These are phyloP conservation scores for Carnegiea gigantea DNA, from an alignment of 179 eudicot species.

Conservation along the genomic window DNA sequence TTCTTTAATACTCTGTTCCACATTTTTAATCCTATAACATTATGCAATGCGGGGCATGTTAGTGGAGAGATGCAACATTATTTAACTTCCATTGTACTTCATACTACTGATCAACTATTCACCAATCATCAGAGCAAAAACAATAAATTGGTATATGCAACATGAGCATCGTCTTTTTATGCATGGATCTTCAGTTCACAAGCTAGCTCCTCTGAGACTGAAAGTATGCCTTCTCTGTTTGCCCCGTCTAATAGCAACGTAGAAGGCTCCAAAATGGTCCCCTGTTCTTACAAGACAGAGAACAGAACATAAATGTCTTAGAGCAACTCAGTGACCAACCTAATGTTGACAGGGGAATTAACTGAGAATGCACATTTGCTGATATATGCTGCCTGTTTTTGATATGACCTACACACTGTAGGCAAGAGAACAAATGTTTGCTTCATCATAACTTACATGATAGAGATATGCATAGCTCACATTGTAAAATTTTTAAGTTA, in stretches of 20 bases:
- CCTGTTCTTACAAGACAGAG: background rate
- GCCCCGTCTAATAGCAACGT: background rate
- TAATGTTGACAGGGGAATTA: background rate
- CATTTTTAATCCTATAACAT: no score
- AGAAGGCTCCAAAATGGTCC: background rate
- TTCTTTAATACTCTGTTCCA: no score
- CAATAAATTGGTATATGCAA: background rate
- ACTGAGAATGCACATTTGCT: background rate
- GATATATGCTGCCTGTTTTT: background rate
- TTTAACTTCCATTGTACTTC: no score
- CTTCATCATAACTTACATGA: background rate
- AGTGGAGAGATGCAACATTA: no score
- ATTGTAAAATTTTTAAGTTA: no score
- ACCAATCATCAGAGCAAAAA: no score
- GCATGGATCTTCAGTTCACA: no score
- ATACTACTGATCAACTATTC: no score
- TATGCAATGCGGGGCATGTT: no score
- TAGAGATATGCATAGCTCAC: background rate
- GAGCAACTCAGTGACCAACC: background rate
- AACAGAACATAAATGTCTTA: background rate
- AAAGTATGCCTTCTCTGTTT: no score
- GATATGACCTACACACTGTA: background rate
- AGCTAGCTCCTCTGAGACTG: no score
- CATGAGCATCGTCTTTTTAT: no score
- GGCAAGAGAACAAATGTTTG: background rate